These are phyloP conservation scores for Neurospora sp. DNA, from an alignment of 495 filamentous ascomycete species.

Conservation along the genomic window DNA sequence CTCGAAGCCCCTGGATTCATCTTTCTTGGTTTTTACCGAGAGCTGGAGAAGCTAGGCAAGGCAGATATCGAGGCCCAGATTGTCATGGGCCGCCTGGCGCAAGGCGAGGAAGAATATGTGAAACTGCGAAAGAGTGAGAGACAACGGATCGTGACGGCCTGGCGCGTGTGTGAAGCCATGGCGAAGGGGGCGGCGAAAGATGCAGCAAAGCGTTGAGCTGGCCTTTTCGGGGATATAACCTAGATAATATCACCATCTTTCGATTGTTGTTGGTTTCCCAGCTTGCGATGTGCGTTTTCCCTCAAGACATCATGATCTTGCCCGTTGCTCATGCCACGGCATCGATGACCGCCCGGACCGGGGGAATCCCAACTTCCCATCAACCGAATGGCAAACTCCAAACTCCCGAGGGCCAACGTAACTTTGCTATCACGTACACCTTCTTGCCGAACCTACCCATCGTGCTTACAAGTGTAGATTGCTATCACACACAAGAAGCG, in stretches of 20 bases:
- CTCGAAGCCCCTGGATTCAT: conserved; percentile 29
- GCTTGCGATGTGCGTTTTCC: neutral
- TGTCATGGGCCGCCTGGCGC: neutral
- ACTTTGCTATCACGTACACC: neutral
- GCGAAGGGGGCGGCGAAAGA: neutral
- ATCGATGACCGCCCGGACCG: neutral
- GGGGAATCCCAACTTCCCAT: neutral
- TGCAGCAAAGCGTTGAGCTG: neutral
- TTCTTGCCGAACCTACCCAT: neutral
- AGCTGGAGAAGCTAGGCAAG: conserved; percentile 30
- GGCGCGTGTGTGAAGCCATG: neutral
- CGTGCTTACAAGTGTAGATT: neutral
- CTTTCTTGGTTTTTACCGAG: conserved; percentile 38
- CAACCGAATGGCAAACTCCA: neutral
- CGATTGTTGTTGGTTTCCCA: neutral
- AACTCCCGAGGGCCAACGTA: neutral
- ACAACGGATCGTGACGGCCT: neutral
- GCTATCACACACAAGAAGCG: neutral
- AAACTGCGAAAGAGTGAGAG: neutral
- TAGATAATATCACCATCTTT: neutral
- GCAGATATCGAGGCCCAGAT: conserved; percentile 6
- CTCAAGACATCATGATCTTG: neutral
- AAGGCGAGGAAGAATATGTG: neutral
- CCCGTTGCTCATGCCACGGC: neutral
- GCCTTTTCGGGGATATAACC: neutral